Base-by-base conservation (phyloP, 306 rosid species). In the Quercus mongolica region DNA sequence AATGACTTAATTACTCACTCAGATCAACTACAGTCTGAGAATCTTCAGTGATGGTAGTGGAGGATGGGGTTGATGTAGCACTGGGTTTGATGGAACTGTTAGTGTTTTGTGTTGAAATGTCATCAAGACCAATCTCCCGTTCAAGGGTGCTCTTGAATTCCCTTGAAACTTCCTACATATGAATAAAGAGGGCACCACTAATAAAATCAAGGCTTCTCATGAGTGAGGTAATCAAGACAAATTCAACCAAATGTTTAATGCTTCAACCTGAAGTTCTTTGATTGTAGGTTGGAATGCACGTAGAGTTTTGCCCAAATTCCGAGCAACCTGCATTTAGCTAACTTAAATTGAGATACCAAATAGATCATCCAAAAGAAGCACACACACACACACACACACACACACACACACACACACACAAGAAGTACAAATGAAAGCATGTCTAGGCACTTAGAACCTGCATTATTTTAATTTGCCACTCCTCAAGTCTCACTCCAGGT, bases 231-330 rank as follows among this genome's bases (percentile, higher is more conserved):
- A 28, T 12, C 15, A 23, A 52, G 69, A 74, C 26, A 77, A 31
- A 41, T 61, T 46, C 30, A 71, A 55, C 52, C 54, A 35, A 13
- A 70, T 61, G 75, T 71, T 33, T 44, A 74, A 74, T 71, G 25
- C 73, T 81, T 82, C 63, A 56, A 92, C 98, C 98, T 96, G 99
- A 77, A 96, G 96, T 85, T 96, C 99, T 85, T 75, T 90, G 78
- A 96, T 96, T 76, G 99, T 96, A 72, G 98, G 99, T 89, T 93
- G 99, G 86, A 96, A 96, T 74, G 92, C 86, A 57, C 99, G 96
- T 79, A 96, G 79, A 7, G 99, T 96, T 83, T 96, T 93, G 30
- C 99, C 99, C 71, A 96, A 78, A 82, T 83, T 96, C 44, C 98
- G 90, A 80, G 99, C 99, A 88, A 96, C 97, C 99, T 96, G 88